Percentiles rank a stretch among this genome's conserved stretches.
Conservation (phyloP, 805 yeast species). For the Saccharomycopsis fodiens region DNA sequence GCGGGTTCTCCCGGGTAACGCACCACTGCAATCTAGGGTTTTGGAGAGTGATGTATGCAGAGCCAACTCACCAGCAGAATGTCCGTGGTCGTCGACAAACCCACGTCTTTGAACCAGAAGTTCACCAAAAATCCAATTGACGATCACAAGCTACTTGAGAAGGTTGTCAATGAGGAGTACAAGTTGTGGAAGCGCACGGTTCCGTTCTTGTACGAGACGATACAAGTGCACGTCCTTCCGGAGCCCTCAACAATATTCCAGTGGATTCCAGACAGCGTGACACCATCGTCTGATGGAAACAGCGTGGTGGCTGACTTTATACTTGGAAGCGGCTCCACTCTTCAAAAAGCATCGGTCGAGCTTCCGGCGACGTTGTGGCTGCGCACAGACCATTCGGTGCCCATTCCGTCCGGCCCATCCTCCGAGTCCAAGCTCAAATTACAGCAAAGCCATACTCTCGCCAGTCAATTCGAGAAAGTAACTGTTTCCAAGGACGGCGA, state of each 20-base stretch:
- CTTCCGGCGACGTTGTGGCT: constrained; percentile 41
- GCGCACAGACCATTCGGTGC: constrained; percentile 23
- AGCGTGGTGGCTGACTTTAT: constrained; percentile 8
- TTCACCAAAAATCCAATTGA: constrained; percentile 21
- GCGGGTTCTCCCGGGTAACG: no score
- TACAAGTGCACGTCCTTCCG: constrained; percentile 47
- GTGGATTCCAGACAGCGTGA: constrained; percentile 11
- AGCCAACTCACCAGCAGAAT: neutral
- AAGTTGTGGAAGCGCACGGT: constrained; percentile 79
- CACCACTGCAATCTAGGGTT: no score
- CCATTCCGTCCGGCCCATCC: constrained; percentile 27
- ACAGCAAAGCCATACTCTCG: constrained; percentile 25
- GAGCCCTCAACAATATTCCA: constrained; percentile 10
- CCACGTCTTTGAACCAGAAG: constrained; percentile 3
- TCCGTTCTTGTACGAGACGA: constrained; percentile 67
- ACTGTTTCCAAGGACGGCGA: neutral
- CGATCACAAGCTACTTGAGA: constrained; percentile 50
- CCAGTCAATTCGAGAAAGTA: neutral
- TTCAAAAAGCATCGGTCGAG: constrained; percentile 33
- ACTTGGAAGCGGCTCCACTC: constrained; percentile 19
- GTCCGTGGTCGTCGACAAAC: neutral
- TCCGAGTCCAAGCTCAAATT: constrained; percentile 35
- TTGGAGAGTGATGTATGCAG: no score
- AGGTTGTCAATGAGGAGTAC: constrained; percentile 67
- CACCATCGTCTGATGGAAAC: constrained; percentile 2